A percentile compares a stretch with the other conserved stretches of the same genome.
Conservation (phyloP, 2,329 filamentous ascomycete genomes). For the Ramularia endophylla region DNA sequence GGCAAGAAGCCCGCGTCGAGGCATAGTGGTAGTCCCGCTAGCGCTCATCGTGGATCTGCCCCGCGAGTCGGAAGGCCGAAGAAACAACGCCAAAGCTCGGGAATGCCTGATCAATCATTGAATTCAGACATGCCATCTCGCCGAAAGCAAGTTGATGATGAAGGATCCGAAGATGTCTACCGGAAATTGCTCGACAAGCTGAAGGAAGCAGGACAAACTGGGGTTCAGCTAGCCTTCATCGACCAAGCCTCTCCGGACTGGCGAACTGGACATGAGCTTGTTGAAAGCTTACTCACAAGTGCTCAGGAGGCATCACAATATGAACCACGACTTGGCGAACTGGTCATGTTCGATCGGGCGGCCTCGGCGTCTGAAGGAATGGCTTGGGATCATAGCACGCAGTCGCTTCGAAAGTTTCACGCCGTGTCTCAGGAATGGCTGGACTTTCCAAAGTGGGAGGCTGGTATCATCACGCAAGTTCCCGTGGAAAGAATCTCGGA, state of each 20-base stretch:
- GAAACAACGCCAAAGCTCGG: neutral
- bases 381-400: constrained; percentile 22
- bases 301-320: constrained; percentile 44
- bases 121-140: constrained; percentile 10
- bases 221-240: constrained; percentile 41
- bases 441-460: constrained; percentile 48
- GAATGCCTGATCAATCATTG: constrained; percentile 8
- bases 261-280: constrained; percentile 43
- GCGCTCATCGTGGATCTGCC: neutral
- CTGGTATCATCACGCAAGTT: constrained; percentile 50
- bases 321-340: constrained; percentile 50
- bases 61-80: neutral
- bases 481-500: constrained; percentile 39
- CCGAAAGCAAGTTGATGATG: constrained; percentile 37
- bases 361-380: constrained; percentile 28
- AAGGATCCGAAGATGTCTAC: constrained; percentile 51
- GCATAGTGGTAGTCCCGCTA: constrained; percentile 13
- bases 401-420: constrained; percentile 19
- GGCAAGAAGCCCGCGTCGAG: constrained; percentile 13
- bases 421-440: constrained; percentile 6
- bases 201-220: constrained; percentile 29
- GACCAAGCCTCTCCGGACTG: constrained; percentile 53
- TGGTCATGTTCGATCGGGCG: constrained; percentile 48
- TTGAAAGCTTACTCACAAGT: constrained; percentile 39
- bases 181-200: constrained; percentile 46